These are phyloP conservation scores for Mortierella sp. DNA, from an alignment of 371 early-diverging fungal genomes.

Conservation along the genomic window DNA sequence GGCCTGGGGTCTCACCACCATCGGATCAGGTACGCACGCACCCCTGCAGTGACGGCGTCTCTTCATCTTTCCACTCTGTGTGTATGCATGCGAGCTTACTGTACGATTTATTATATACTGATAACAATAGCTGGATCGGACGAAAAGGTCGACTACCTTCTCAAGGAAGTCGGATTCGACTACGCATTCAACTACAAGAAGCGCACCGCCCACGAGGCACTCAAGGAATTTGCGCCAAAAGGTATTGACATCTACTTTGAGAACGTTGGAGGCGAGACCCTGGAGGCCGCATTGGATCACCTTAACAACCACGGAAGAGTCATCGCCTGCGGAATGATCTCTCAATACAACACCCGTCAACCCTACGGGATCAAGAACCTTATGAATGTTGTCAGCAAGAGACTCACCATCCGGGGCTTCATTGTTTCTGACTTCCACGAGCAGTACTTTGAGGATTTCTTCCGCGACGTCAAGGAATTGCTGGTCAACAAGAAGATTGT, in stretches of 20 bases:
- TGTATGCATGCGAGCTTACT: background rate
- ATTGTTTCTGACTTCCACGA: constrained; percentile 62
- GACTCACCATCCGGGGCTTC: constrained; percentile 69
- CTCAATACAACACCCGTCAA: constrained; percentile 74
- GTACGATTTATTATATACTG: background rate
- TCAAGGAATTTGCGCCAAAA: constrained; percentile 65
- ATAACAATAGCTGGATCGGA: constrained; percentile 67
- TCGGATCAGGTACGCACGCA: constrained; percentile 63
- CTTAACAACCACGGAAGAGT: constrained; percentile 67
- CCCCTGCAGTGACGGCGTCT: background rate
- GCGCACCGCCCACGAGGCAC: constrained; percentile 54
- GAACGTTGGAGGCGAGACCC: constrained; percentile 77
- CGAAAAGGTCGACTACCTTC: constrained; percentile 74
- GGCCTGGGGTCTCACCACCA: constrained; percentile 67
- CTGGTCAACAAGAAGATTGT: constrained; percentile 63
- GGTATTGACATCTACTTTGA: constrained; percentile 83
- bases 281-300: constrained; percentile 68
- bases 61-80: background rate
- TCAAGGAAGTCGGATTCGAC: constrained; percentile 68
- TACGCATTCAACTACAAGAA: constrained; percentile 84
- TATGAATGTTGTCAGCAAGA: constrained; percentile 62
- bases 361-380: constrained; percentile 66
- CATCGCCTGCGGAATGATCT: constrained; percentile 72
- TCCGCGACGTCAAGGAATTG: constrained; percentile 60
- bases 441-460: constrained; percentile 60